Evolutionary conservation across 352 stramenopile species (phyloP).

Genomic region (Pythium phragmiticola): DNA sequence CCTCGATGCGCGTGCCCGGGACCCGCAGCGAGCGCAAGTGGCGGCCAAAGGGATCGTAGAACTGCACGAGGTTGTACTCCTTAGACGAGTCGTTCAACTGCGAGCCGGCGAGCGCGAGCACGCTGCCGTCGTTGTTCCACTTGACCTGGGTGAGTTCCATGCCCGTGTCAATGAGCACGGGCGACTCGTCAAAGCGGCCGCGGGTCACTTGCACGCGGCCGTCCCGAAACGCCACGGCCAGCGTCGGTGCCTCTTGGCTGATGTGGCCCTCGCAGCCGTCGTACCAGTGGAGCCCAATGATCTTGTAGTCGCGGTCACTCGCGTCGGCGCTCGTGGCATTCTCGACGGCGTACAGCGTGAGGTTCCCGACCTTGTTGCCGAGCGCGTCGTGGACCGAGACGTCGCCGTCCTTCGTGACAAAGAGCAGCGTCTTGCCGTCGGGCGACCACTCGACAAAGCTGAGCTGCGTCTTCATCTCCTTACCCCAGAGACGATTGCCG

Average conservation of each 20-base stretch:
- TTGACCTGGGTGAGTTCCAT: conserved; percentile 80
- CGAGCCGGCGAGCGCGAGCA: conserved; percentile 85
- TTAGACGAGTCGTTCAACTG: conserved; percentile 32
- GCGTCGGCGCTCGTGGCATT: conserved; percentile 29
- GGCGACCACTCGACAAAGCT: conserved; percentile 93
- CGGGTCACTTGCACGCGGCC: conserved; percentile 91
- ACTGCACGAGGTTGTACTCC: conserved; percentile 89
- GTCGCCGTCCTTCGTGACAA: conserved; percentile 84
- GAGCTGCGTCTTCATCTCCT: conserved; percentile 92
- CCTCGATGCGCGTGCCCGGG: conserved; percentile 83
- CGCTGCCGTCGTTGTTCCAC: conserved; percentile 92
- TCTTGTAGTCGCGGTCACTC: conserved; percentile 64
- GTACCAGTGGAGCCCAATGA: conserved; percentile 84
- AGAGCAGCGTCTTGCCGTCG: conserved; percentile 87
- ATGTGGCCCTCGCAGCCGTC: conserved; percentile 88
- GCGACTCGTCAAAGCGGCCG: conserved; percentile 80
- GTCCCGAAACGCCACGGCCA: conserved; percentile 91
- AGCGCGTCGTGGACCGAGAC: conserved; percentile 86
- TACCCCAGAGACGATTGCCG: conserved; percentile 93
- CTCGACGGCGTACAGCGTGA: conserved; percentile 80
- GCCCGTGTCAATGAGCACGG: conserved; percentile 90
- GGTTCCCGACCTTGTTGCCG: conserved; percentile 81
- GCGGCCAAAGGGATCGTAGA: conserved; percentile 89
- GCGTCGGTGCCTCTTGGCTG: conserved; percentile 83
- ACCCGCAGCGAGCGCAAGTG: conserved; percentile 88